phyloP scores from a whole-genome alignment of 257 asterid species.

The Solanum appendiculatum region DNA sequence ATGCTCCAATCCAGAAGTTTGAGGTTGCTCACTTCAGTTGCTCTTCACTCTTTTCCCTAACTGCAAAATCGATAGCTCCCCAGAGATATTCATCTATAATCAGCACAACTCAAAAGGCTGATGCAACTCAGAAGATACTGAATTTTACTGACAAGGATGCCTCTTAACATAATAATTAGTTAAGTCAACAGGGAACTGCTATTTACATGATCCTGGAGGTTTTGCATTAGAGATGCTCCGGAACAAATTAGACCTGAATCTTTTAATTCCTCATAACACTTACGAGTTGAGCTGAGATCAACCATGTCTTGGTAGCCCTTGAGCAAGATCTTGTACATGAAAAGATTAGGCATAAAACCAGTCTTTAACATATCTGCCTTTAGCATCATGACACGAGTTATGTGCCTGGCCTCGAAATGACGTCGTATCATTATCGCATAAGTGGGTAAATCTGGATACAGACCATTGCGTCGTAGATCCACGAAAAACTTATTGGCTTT shows the following conservation, averaged over 20 bases:
- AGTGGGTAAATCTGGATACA: constrained; percentile 27
- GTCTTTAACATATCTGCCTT: constrained; percentile 73
- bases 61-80: background rate
- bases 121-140: background rate
- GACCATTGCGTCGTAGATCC: constrained; percentile 43
- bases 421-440: constrained; percentile 33
- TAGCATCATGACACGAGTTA: constrained; percentile 43
- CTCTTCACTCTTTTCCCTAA: background rate
- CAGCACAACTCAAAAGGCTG: background rate
- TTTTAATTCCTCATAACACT: constrained; percentile 22
- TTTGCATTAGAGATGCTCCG: background rate
- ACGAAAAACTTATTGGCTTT: constrained; percentile 58
- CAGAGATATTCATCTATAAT: background rate
- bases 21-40: background rate
- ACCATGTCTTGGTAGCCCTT: constrained; percentile 37
- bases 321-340: constrained; percentile 19
- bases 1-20: background rate
- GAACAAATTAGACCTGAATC: constrained; percentile 1
- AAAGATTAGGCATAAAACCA: constrained; percentile 30
- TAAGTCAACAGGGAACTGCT: background rate
- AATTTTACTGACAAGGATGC: background rate
- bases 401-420: constrained; percentile 32
- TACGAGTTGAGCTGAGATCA: constrained; percentile 33
- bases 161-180: background rate
- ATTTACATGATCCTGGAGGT: background rate